Evolutionary conservation across 352 stramenopile species (phyloP).

Genomic region (Pythium pyrilobum): DNA sequence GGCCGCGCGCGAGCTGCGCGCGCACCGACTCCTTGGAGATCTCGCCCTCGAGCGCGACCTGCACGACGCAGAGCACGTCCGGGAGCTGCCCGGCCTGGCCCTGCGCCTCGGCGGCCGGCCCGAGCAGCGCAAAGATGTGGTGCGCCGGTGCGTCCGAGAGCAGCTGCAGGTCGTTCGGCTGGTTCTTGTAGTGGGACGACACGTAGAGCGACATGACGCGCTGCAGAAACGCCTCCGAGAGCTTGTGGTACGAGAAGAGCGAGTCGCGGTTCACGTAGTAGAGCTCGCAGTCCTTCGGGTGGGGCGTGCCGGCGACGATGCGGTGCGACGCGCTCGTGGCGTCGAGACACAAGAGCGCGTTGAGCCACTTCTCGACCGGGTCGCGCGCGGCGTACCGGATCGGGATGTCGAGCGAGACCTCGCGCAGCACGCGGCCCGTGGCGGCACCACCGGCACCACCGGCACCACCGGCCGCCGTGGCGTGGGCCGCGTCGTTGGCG

Average conservation of each 20-base stretch:
- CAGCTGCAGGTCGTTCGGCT: constrained; percentile 99
- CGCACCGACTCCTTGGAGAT: constrained; percentile 96
- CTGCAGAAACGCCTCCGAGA: constrained; percentile 95
- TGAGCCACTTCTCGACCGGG: constrained; percentile 97
- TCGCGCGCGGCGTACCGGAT: constrained; percentile 97
- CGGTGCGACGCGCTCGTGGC: constrained; percentile 73
- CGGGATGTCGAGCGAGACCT: constrained; percentile 95
- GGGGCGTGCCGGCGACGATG: constrained; percentile 91
- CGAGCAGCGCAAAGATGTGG: constrained; percentile 97
- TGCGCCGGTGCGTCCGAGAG: constrained; percentile 98
- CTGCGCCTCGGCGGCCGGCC: constrained; percentile 89
- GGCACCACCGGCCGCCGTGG: constrained; percentile 32
- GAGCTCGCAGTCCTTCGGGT: constrained; percentile 96
- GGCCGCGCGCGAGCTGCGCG: constrained; percentile 93
- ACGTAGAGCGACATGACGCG: constrained; percentile 96
- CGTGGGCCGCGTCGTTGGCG: constrained; percentile 82
- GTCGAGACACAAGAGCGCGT: constrained; percentile 96
- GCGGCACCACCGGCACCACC: constrained; percentile 20
- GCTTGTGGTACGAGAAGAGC: constrained; percentile 99
- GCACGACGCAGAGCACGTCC: constrained; percentile 98
- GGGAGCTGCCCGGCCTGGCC: constrained; percentile 90
- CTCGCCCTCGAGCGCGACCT: constrained; percentile 96
- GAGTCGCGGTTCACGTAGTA: constrained; percentile 99
- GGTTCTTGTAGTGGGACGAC: constrained; percentile 99
- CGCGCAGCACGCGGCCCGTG: constrained; percentile 82